phyloP scores from a whole-genome alignment of 371 early-diverging fungal genomes.

The Massospora cicadina region DNA sequence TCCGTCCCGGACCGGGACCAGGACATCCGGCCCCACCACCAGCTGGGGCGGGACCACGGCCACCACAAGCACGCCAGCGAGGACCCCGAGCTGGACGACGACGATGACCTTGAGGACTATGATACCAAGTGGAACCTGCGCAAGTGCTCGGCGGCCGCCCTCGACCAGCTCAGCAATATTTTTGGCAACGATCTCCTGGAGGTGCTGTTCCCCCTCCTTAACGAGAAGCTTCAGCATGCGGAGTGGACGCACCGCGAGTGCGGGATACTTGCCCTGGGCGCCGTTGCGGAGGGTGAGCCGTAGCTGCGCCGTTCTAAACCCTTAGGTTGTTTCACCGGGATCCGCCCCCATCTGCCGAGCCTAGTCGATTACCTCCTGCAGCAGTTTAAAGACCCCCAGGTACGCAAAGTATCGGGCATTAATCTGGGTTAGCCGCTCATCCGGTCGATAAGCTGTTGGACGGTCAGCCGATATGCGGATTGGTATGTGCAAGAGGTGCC shows the following conservation, averaged over 20 bases:
- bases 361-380: constrained; percentile 67
- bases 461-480: constrained; percentile 73
- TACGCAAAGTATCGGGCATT: constrained; percentile 12
- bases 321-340: constrained; percentile 49
- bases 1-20: constrained; percentile 67
- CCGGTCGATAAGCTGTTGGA: constrained; percentile 95
- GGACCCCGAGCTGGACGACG: constrained; percentile 64
- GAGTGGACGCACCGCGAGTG: constrained; percentile 88
- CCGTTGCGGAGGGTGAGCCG: constrained; percentile 71
- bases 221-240: constrained; percentile 47
- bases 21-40: constrained; percentile 86
- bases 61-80: constrained; percentile 52
- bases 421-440: constrained; percentile 49
- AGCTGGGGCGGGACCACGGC: constrained; percentile 61
- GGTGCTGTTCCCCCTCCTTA: constrained; percentile 69
- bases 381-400: constrained; percentile 62
- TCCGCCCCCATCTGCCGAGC: constrained; percentile 71
- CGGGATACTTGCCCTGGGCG: constrained; percentile 91
- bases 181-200: constrained; percentile 64
- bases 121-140: constrained; percentile 89
- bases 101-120: constrained; percentile 76
- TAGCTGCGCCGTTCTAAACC: not conserved
- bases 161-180: constrained; percentile 80
- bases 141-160: constrained; percentile 91
- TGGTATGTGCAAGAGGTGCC: constrained; percentile 58